Evolutionary conservation across 805 yeast genomes (phyloP), one percentile per base, ranked within the genome.

Genomic region (Lipomyces spencermartinsiae): DNA sequence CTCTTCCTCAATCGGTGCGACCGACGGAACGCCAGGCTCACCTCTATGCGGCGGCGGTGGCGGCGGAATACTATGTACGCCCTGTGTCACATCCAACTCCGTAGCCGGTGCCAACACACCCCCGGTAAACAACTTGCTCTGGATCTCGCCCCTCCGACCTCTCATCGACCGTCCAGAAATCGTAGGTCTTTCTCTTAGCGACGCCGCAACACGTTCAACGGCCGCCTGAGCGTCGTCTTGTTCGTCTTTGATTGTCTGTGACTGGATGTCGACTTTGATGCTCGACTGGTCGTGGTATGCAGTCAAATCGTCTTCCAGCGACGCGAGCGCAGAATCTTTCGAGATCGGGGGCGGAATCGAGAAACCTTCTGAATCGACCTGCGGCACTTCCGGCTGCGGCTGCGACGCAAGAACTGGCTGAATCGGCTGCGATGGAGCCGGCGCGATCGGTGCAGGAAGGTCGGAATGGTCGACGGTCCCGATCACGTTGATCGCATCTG

Each of bases 91-190:
- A 16, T 55, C 10, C 65, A 35, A 35, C 4, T 53, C 59, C 12
- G 49, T 37, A 34, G 63, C 25, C 12, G 62, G 62, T 10, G 59
- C 56, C 7, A 55, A 16, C 25, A 59, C 46, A n/a, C 66, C 64
- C 16, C 64, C 61, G 4, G 78, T 71, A 63, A 75, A 76, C 53
- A 76, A 63, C 55, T 73, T 72, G 33, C 76, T 76, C 61, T 73
- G 77, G 61, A 77, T 71, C 63, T 77, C 80, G 22, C 78, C 67
- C 16, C 73, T 46, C 22, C 76, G 62, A 1, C 78, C 77, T 22
- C 80, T 67, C 34, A 61, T 51, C 4, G 73, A 68, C 39, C 79
- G 64, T 2, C 75, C 70, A 22, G 78, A 71, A 22, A 73, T 66
- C 8, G 78, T 74, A 8, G 78, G 75, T 19, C 71, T 65, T 51